phyloP scores from a whole-genome alignment of 2,329 filamentous ascomycete species.

The Botryosphaeria agaves region DNA sequence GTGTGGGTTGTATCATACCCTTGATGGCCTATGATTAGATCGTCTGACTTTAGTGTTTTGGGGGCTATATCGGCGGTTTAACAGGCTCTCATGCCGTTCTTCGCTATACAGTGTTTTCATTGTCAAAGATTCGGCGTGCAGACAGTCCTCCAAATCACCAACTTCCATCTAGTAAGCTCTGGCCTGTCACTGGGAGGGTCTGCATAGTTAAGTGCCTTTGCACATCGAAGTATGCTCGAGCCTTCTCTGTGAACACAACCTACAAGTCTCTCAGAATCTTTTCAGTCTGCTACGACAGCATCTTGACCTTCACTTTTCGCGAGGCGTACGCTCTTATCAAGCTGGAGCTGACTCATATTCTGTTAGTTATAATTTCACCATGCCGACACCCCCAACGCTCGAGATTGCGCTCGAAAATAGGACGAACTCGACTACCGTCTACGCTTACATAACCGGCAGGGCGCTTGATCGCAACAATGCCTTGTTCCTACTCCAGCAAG shows the following conservation, averaged over 20 bases:
- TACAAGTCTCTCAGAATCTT: neutral
- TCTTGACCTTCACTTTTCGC: neutral
- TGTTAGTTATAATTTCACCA: neutral
- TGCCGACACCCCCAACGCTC: conserved; percentile 23
- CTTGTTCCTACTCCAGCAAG: conserved; percentile 44
- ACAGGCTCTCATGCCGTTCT: neutral
- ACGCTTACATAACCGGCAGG: conserved; percentile 54
- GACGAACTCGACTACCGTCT: conserved; percentile 41
- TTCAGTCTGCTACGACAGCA: neutral
- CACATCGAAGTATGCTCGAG: neutral
- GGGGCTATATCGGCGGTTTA: neutral
- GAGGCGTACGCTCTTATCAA: neutral
- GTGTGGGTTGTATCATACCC: neutral
- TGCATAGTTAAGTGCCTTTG: neutral
- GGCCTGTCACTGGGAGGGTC: neutral
- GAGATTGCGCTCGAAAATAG: conserved; percentile 48
- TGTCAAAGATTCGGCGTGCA: neutral
- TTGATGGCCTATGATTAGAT: neutral
- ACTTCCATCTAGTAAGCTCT: neutral
- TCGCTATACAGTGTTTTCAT: neutral
- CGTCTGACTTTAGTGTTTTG: neutral
- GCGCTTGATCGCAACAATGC: conserved; percentile 41
- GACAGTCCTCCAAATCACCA: neutral
- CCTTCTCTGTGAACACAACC: neutral
- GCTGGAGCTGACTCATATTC: neutral